Evolutionary conservation across 192 early-diverging fungal genomes (phyloP), one percentile per base, ranked within the genome.

Genomic region (Umbelopsis isabellina): DNA sequence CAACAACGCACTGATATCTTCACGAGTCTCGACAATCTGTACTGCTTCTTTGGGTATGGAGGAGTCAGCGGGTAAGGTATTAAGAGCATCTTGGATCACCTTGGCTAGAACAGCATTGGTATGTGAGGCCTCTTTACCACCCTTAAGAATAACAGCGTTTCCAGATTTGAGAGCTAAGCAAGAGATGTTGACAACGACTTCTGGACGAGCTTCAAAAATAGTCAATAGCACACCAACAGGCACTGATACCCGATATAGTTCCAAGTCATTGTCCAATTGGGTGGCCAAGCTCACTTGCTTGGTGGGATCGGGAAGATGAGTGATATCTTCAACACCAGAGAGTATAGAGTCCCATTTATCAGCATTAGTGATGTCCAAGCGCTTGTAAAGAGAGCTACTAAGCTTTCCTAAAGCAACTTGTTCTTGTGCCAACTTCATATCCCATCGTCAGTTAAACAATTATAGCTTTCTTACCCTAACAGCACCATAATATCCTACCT

Each of bases 181-280:
- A 1, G 95, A 92, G 70, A 99, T 98, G 70, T 99, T 96, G 13
- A 97, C 98, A 27, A 98, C 95, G 2, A 99, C 98, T 80, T 99
- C 98, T 27, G 98, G 98, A 22, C 98, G 88, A 18, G 98, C 95
- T 84, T 99, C 98, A 69, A 99, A 99, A 53, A 99, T 99, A 49
- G 97, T 95, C 80, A 99, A 82, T 33, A 97, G 84, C 16, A 97
- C 95, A 22, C 98, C 98, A 16, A 99, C 94, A 37, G 98, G 96
- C 58, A 91, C 93, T 0, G 89, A 89, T 7, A 99, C 93, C 12
- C 94, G 86, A 82, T 94, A 99, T 37, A 99, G 78, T 53, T 95
- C 91, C 55, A 99, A 86, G 46, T 86, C 92, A 22, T 86, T 74
- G 78, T 97, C 96, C 44, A 99, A 82, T 64, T 86, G 82, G 23